Base-by-base conservation (phyloP, 192 early-diverging fungal genomes). In the Paraglomus brasilianum region DNA sequence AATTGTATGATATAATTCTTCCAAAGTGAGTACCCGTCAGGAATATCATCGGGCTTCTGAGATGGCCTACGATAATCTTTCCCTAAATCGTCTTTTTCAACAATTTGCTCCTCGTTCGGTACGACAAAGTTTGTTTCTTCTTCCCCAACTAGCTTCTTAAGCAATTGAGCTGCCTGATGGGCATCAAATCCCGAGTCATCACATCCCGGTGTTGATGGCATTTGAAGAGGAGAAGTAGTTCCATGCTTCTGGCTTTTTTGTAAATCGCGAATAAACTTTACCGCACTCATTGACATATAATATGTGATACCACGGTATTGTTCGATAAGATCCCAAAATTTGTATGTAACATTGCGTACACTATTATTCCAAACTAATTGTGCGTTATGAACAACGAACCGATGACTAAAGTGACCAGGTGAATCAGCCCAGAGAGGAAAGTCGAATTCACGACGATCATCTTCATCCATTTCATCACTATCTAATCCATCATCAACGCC, bases 351-450 rank as follows among this genome's bases (percentile, higher is more conserved):
- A 72, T 97, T 94, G 30, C 95, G 86, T 9, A 97, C 86, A 38
- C 86, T 82, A 47, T 84, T 85, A 57, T 93, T 97, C 93, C 93
- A 97, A 15, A 95, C 80, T 44, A 92, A 75, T 50, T 89, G 83
- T 1, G 93, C 81, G 56, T 93, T 95, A 77, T 97, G 93, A 0
- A 93, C 85, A 75, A 95, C 78, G 66, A 87, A 93, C 21, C 87
- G 80, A 71, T 89, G 86, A 39, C 87, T 80, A 69, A 93, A 95
- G 40, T 79, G 66, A 9, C 78, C 75, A 59, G 77, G 71, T 4
- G 62, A 14, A 11, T 79, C 70, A 24, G 76, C 78, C 77, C 80
- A 79, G 15, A 68, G 56, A 24, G 66, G 51, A 50, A 49, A 66
- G 39, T 40, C 39, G 44, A 43, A 42, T 56, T 30, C 53, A 30